phyloP scores from a whole-genome alignment of 139 green algal genomes.

The Chlamydomonas eustigma region DNA sequence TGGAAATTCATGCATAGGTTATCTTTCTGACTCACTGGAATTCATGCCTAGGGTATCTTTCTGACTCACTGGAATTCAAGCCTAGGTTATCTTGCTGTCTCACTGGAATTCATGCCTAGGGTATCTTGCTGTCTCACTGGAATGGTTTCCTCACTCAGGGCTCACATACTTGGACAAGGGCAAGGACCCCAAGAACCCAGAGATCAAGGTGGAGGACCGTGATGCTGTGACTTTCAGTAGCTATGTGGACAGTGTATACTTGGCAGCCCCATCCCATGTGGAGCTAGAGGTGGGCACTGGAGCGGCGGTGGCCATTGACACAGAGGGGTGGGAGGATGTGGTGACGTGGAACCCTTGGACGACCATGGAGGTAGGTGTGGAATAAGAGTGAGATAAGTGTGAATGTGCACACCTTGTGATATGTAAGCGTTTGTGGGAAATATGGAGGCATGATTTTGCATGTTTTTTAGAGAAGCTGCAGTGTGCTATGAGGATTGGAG shows the following conservation, averaged over 20 bases:
- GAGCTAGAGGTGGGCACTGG: conserved; percentile 56
- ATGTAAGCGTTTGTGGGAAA: too few relatives aligned
- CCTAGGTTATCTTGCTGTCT: too few relatives aligned
- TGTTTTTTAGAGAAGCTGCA: too few relatives aligned
- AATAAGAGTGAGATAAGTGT: too few relatives aligned
- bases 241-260: conserved; percentile 70
- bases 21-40: too few relatives aligned
- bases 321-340: conserved; percentile 52
- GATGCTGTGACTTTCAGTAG: conserved; percentile 57
- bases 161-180: conserved; percentile 87
- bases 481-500: too few relatives aligned
- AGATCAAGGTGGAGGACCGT: conserved; percentile 53
- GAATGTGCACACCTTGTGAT: too few relatives aligned
- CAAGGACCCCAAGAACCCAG: conserved; percentile 73
- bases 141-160: conserved; percentile 27
- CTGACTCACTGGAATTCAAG: too few relatives aligned
- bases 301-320: conserved; percentile 49
- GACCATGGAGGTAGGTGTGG: conserved; percentile 42
- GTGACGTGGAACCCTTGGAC: conserved; percentile 64
- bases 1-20: too few relatives aligned
- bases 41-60: too few relatives aligned
- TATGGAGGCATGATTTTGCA: too few relatives aligned
- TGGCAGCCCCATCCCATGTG: conserved; percentile 66
- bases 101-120: too few relatives aligned
- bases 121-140: not conserved